Evolutionary conservation across 2,329 filamentous ascomycete genomes (phyloP).

Genomic region (Cladosporium sp.): DNA sequence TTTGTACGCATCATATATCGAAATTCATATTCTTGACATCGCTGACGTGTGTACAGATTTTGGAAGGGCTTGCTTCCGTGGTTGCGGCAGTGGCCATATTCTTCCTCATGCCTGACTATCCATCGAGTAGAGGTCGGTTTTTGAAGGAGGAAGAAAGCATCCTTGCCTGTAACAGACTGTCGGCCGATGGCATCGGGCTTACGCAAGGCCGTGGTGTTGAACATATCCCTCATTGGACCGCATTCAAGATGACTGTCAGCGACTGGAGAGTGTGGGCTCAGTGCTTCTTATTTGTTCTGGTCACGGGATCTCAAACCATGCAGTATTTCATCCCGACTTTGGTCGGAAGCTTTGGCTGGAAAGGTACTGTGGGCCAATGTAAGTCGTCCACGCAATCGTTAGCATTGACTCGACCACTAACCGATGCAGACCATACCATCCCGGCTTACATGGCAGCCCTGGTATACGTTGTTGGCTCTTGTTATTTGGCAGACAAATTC

Average conservation of each 20-base stretch:
- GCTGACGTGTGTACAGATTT: slow-evolving; percentile 5
- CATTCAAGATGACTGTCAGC: slow-evolving; percentile 28
- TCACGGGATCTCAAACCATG: slow-evolving; percentile 30
- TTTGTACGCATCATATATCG: slow-evolving; percentile 29
- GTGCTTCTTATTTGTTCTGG: slow-evolving; percentile 36
- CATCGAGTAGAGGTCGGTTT: slow-evolving; percentile 1
- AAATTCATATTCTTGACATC: neutral
- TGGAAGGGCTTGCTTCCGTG: neutral
- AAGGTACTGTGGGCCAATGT: neutral
- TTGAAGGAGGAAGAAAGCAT: slow-evolving; percentile 21
- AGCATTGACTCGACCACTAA: neutral
- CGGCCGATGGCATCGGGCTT: slow-evolving; percentile 22
- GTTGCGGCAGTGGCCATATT: neutral
- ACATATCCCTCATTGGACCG: slow-evolving; percentile 37
- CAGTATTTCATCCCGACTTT: slow-evolving; percentile 14
- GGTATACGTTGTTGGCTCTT: slow-evolving; percentile 4
- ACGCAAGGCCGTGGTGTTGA: slow-evolving; percentile 1
- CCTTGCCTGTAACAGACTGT: slow-evolving; percentile 23
- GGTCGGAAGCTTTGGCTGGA: neutral
- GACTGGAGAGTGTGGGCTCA: slow-evolving; percentile 40
- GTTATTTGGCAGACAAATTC: slow-evolving; percentile 1
- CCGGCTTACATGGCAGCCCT: slow-evolving; percentile 3
- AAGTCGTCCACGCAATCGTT: neutral
- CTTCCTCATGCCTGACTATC: slow-evolving; percentile 4
- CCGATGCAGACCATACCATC: neutral